These are phyloP conservation scores for Leccinum variicolor DNA, from an alignment of 768 basidiomycete species.

Conservation along the genomic window DNA sequence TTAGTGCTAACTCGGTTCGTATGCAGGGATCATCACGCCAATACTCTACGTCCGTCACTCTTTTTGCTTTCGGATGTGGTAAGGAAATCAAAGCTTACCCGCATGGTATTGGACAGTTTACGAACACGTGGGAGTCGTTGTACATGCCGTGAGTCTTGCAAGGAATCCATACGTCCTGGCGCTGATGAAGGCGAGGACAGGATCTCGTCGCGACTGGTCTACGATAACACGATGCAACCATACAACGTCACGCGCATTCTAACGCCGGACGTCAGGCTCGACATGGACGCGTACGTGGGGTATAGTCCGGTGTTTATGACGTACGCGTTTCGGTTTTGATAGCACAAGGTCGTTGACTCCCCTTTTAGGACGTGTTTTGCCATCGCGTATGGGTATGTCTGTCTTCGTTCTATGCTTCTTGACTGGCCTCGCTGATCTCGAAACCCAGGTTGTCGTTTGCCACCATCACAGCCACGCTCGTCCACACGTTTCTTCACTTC, in stretches of 20 bases:
- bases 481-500: conserved; percentile 54
- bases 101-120: conserved; percentile 37
- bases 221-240: conserved; percentile 50
- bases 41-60: conserved; percentile 48
- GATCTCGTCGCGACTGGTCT: conserved; percentile 61
- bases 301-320: conserved; percentile 65
- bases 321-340: conserved; percentile 13
- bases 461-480: conserved; percentile 48
- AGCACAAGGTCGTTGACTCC: not conserved
- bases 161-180: not conserved
- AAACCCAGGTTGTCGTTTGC: conserved; percentile 76
- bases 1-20: not conserved
- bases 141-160: conserved; percentile 50
- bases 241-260: conserved; percentile 64
- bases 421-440: conserved; percentile 32
- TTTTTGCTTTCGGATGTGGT: conserved; percentile 32
- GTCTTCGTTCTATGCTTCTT: not conserved
- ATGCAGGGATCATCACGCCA: conserved; percentile 31
- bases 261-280: conserved; percentile 49
- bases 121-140: conserved; percentile 57
- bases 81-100: not conserved
- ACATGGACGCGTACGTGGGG: conserved; percentile 46
- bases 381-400: conserved; percentile 29
- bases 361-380: conserved; percentile 24
- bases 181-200: conserved; percentile 15